These are phyloP conservation scores for Nepenthes gracilis DNA, from an alignment of 148 eudicot species.

Conservation along the genomic window DNA sequence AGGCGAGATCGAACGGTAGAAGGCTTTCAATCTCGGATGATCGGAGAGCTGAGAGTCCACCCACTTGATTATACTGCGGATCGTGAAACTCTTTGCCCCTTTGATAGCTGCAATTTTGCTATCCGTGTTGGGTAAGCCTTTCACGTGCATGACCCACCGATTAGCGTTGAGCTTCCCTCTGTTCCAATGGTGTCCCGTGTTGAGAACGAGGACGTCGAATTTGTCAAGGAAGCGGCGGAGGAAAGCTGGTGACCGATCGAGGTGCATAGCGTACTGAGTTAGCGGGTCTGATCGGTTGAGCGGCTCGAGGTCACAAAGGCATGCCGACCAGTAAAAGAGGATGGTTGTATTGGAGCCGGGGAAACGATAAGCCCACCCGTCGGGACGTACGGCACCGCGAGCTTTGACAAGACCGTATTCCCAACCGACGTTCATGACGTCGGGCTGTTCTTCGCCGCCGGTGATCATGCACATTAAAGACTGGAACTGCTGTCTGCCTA, in stretches of 20 bases:
- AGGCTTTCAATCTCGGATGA: conserved; percentile 49
- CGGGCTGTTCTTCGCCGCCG: conserved; percentile 51
- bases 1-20: conserved; percentile 60
- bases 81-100: conserved; percentile 46
- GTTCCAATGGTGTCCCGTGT: conserved; percentile 87
- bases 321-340: conserved; percentile 94
- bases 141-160: conserved; percentile 53
- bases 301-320: conserved; percentile 69
- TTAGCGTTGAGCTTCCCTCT: conserved; percentile 60
- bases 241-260: conserved; percentile 66
- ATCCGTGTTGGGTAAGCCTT: conserved; percentile 39
- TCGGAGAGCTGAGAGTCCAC: conserved; percentile 49
- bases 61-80: conserved; percentile 48
- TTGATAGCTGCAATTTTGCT: conserved; percentile 22
- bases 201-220: conserved; percentile 52
- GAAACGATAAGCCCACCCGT: conserved; percentile 93
- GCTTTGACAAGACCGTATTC: conserved; percentile 79
- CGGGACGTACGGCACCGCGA: conserved; percentile 60
- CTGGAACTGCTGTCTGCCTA: conserved; percentile 89
- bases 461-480: conserved; percentile 93
- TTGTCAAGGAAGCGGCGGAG: conserved; percentile 29
- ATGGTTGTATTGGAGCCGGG: conserved; percentile 70
- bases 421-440: conserved; percentile 63
- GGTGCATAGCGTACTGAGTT: conserved; percentile 66
- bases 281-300: conserved; percentile 18